These are phyloP conservation scores for Backusella tarrabulga DNA, from an alignment of 192 early-diverging fungal species.

Conservation along the genomic window DNA sequence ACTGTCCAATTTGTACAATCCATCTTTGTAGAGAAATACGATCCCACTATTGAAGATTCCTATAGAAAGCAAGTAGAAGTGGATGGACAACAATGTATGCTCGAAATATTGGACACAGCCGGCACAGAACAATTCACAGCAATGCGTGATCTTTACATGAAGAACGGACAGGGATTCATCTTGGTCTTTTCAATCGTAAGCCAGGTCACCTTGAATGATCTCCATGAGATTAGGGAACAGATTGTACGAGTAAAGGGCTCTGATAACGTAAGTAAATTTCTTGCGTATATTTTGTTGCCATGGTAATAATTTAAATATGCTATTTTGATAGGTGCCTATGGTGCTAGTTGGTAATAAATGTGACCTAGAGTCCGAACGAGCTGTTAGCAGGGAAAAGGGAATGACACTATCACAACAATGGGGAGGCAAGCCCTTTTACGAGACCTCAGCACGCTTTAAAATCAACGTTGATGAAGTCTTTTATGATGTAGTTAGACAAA, in stretches of 20 bases:
- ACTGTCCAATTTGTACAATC: slow-evolving; percentile 94
- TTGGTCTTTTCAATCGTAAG: slow-evolving; percentile 81
- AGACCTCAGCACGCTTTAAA: slow-evolving; percentile 84
- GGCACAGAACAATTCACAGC: slow-evolving; percentile 67
- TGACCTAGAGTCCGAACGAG: slow-evolving; percentile 76
- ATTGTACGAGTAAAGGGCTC: slow-evolving; percentile 83
- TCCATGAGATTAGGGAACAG: slow-evolving; percentile 64
- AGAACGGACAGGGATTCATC: slow-evolving; percentile 88
- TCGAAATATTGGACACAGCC: slow-evolving; percentile 92
- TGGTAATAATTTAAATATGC: not conserved
- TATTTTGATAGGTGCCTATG: slow-evolving; percentile 65
- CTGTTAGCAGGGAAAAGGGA: slow-evolving; percentile 68
- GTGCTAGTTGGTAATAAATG: slow-evolving; percentile 93
- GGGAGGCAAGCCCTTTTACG: slow-evolving; percentile 74
- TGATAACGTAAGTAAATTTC: slow-evolving; percentile 45
- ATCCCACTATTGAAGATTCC: slow-evolving; percentile 92
- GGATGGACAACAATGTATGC: slow-evolving; percentile 75
- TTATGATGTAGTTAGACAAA: slow-evolving; percentile 87
- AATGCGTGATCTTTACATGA: slow-evolving; percentile 88
- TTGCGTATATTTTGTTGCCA: not conserved
- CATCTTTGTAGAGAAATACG: slow-evolving; percentile 90
- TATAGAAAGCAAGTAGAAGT: slow-evolving; percentile 89
- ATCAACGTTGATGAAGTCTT: slow-evolving; percentile 93
- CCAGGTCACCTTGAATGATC: slow-evolving; percentile 74
- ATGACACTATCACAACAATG: slow-evolving; percentile 59